These are phyloP conservation scores for Curvularia sp. DNA, from an alignment of 2,329 filamentous ascomycete species.

Conservation along the genomic window DNA sequence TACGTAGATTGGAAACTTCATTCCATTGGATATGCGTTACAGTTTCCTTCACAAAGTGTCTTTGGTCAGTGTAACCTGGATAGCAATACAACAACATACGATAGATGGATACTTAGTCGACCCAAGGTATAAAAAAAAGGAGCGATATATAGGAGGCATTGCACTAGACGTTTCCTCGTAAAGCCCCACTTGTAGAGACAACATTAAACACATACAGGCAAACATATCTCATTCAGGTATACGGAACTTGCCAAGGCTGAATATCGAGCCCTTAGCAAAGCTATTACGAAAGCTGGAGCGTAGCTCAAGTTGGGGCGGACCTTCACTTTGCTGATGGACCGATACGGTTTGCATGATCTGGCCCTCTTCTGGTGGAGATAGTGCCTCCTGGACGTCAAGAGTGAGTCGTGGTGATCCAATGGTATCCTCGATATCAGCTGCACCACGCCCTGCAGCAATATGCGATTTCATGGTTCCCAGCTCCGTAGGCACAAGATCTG, in stretches of 20 bases:
- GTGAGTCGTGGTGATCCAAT: not conserved
- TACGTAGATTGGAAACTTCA: not conserved
- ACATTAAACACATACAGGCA: not conserved
- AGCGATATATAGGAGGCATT: not conserved
- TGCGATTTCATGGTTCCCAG: slow-evolving; percentile 17
- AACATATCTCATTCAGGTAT: not conserved
- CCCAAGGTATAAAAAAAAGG: too few relatives aligned
- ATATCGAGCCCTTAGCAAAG: slow-evolving; percentile 27
- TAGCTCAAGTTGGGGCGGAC: slow-evolving; percentile 25
- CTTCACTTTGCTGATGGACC: slow-evolving; percentile 29
- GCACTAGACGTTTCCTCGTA: not conserved
- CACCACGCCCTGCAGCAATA: slow-evolving; percentile 18
- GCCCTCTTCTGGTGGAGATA: slow-evolving; percentile 2
- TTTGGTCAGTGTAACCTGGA: not conserved
- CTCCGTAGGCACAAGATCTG: slow-evolving; percentile 28
- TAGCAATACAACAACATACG: not conserved
- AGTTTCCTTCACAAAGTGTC: not conserved
- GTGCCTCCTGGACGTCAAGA: slow-evolving; percentile 6
- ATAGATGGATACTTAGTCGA: too few relatives aligned
- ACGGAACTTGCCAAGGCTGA: slow-evolving; percentile 24
- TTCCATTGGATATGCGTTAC: not conserved
- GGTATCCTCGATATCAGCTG: slow-evolving; percentile 1
- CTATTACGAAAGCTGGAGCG: slow-evolving; percentile 33
- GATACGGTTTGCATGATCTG: slow-evolving; percentile 30
- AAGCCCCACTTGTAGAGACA: not conserved